Evolutionary conservation across 441 rosid species (phyloP), one percentile per base, ranked within the genome.

Genomic region (Erodium texanum): DNA sequence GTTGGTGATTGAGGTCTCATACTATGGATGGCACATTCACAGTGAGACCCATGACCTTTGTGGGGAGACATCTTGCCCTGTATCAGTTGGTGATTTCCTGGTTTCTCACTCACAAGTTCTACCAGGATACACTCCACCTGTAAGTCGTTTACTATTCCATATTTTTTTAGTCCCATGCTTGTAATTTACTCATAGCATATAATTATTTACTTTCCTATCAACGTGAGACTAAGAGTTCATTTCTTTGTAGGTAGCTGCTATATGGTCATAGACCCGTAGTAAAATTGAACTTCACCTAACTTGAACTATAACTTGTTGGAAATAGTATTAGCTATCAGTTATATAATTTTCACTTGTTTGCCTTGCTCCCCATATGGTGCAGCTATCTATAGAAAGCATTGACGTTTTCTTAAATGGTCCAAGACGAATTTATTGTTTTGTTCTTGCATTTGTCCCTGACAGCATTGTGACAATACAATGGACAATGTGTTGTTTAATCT

Each of bases 41-140:
- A 84, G 80, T 16, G 96, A 94, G 85, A 77, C 84, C 24, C 93
- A 88, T 77, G 85, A 89, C 74, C 96, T 94, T 64, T 92, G 98
- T 34, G 70, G 68, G 19, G 93, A 88, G 86, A 92, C 99, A 19
- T 78, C 88, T 64, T 88, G 98, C 82, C 97, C 98, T 59, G 89
- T 92, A 2, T 19, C 88, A 24, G 72, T 64, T 22, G 97, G 99
- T 48, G 87, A 88, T 54, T 94, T 94, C 67, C 73, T 89, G 71
- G 89, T 89, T 24, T 61, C 89, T 67, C 99, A 92, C 68, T 83
- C 97, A 1, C 94, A 94, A 85, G 83, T 79, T 66, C 83, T 92
- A 67, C 96, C 98, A 1, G 92, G 87, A 64, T 86, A 16, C 71
- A 94, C 98, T 68, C 99, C 99, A 14, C 89, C 96, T 36, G 99